Conservation (phyloP, 331 rosid genomes). For the Acacia pycnantha region DNA sequence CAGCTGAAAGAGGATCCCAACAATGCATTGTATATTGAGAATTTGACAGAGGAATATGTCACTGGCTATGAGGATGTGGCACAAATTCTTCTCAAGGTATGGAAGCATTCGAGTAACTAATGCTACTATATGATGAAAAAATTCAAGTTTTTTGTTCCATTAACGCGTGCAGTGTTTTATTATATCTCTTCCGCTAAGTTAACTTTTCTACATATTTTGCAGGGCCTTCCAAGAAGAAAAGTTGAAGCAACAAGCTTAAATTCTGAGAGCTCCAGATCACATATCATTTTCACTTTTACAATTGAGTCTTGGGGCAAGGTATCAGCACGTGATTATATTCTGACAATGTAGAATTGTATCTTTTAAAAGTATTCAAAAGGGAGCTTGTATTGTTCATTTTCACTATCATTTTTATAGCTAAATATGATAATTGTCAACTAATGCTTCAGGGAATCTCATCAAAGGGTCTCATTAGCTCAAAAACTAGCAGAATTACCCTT, state of each 20-base stretch:
- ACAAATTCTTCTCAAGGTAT: slow-evolving; percentile 82
- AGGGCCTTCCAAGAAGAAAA: slow-evolving; percentile 95
- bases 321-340: slow-evolving; percentile 20
- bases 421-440: slow-evolving; percentile 20
- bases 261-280: slow-evolving; percentile 82
- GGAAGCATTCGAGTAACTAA: slow-evolving; percentile 7
- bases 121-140: background rate
- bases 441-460: slow-evolving; percentile 60
- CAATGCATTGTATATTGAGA: slow-evolving; percentile 67
- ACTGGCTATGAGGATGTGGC: slow-evolving; percentile 78
- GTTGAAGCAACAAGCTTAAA: slow-evolving; percentile 67
- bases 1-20: slow-evolving; percentile 79
- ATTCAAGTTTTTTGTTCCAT: background rate
- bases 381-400: background rate
- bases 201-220: slow-evolving; percentile 33
- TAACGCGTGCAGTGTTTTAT: background rate
- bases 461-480: slow-evolving; percentile 72
- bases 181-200: slow-evolving; percentile 23
- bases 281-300: slow-evolving; percentile 70
- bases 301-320: slow-evolving; percentile 94
- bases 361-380: background rate
- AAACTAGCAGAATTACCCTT: slow-evolving; percentile 83
- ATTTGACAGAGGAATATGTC: slow-evolving; percentile 85
- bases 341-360: background rate
- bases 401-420: background rate